A percentile compares a stretch with the other conserved stretches of the same genome.
Evolutionary conservation across 306 rosid genomes (phyloP).

Genomic region (Castanospermum australe): DNA sequence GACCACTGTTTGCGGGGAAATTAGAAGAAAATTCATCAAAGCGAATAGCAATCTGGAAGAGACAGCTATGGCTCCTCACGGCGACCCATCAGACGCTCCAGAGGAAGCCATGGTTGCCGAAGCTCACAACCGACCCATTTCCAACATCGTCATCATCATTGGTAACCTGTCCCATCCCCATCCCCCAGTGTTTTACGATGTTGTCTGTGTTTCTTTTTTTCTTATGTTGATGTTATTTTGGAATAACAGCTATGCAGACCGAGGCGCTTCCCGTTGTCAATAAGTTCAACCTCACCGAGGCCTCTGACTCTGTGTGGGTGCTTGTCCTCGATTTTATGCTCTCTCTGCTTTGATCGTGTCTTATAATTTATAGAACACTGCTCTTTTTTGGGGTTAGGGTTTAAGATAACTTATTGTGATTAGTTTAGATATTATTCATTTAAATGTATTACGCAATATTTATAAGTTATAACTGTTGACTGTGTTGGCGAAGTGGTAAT

Average conservation of each 20-base stretch:
- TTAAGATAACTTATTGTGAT: conserved; percentile 5
- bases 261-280: conserved; percentile 91
- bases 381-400: neutral
- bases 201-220: neutral
- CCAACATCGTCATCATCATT: conserved; percentile 66
- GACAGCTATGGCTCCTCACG: conserved; percentile 43
- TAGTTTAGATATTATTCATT: neutral
- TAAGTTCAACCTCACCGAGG: conserved; percentile 70
- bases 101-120: conserved; percentile 45
- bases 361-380: neutral
- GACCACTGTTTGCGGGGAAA: neutral
- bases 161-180: conserved; percentile 36
- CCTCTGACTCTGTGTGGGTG: conserved; percentile 60
- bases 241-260: conserved; percentile 82
- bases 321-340: neutral
- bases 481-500: too few relatives aligned
- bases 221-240: neutral
- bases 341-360: neutral
- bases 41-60: neutral
- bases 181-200: neutral
- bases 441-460: neutral
- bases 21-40: neutral
- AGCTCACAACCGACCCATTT: conserved; percentile 44
- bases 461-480: neutral
- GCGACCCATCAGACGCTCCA: conserved; percentile 42